Base-by-base conservation (phyloP, 2,329 filamentous ascomycete genomes). In the Paraphoma sp. region DNA sequence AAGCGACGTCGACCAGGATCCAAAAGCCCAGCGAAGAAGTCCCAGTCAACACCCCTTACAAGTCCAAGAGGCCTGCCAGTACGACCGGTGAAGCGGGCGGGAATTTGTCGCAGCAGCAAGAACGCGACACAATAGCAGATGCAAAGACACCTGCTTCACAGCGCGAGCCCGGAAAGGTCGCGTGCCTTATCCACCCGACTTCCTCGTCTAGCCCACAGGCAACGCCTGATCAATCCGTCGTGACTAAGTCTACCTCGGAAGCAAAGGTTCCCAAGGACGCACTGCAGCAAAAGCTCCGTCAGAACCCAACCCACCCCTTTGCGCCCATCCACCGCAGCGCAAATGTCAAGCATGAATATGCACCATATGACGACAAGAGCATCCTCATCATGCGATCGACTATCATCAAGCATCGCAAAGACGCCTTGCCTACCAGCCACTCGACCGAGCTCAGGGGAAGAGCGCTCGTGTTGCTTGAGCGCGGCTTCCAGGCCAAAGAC, bases 341-440 rank as follows among this genome's bases (percentile, higher is more conserved):
- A 17, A 44, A 55, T 5, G 42, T 41, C 41, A 29, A 52, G 10
- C 17, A 46, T n/a, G 46, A 43, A 10, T 45, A 59, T 18, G 44
- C 49, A 10, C 51, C 57, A 2, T 64, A 67, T 14, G 36, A 31
- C 3, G 28, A 54, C n/a, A 44, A 60, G 42, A 62, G 57, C 33
- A 49, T 69, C 8, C 64, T 60, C 2, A 42, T 69, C 40, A 17
- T 67, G 6, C 58, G 48, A 36, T 64, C 63, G 6, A 31, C 7
- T 10, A 46, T 36, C 8, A 59, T 61, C 18, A 12, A 53, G 6
- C 61, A 61, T 23, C 23, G 30, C 5, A 29, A 28, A 1, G 11
- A 52, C 9, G 11, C 51, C 10, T 42, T 50, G 10, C 28, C 51
- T 9, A 46, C 56, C 17, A 23, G 29, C 16, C 51, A 56, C 1